Conservation (phyloP, 345 rosid genomes). For the Gossypium turneri region DNA sequence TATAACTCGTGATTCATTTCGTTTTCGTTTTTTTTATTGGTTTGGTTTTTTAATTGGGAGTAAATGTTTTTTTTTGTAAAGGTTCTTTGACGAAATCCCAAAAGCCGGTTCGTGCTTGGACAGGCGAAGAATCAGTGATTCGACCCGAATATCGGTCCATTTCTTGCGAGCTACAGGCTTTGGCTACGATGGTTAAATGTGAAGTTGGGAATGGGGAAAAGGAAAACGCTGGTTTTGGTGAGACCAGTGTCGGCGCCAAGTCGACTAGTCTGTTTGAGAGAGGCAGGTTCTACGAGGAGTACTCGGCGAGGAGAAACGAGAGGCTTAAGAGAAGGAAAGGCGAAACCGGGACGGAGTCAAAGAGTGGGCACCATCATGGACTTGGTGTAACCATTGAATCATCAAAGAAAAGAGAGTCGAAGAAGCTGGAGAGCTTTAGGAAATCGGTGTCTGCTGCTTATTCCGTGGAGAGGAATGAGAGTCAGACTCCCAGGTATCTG, state of each 20-base stretch:
- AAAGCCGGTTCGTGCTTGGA: constrained; percentile 37
- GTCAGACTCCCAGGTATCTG: constrained; percentile 49
- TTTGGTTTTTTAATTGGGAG: not conserved
- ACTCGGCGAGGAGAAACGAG: constrained; percentile 81
- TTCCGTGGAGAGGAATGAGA: constrained; percentile 35
- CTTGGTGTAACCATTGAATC: constrained; percentile 65
- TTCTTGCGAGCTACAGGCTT: constrained; percentile 58
- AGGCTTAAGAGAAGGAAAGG: constrained; percentile 57
- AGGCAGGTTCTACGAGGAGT: constrained; percentile 81
- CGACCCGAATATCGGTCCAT: constrained; percentile 56
- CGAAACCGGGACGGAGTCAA: constrained; percentile 24
- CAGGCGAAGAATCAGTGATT: constrained; percentile 35
- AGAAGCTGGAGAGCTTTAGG: constrained; percentile 50
- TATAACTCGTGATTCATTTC: not conserved
- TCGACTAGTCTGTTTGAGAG: constrained; percentile 60
- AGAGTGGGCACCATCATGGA: constrained; percentile 48
- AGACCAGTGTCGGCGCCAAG: constrained; percentile 11
- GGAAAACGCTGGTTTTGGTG: not conserved
- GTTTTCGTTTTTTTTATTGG: not conserved
- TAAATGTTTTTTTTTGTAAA: constrained; percentile 8
- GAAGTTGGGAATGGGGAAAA: constrained; percentile 35
- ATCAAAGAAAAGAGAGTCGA: constrained; percentile 49
- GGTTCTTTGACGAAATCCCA: constrained; percentile 53
- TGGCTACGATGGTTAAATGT: constrained; percentile 45
- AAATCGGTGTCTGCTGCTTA: constrained; percentile 46